Evolutionary conservation across 345 rosid genomes (phyloP).

Genomic region (Aegle marmelos): DNA sequence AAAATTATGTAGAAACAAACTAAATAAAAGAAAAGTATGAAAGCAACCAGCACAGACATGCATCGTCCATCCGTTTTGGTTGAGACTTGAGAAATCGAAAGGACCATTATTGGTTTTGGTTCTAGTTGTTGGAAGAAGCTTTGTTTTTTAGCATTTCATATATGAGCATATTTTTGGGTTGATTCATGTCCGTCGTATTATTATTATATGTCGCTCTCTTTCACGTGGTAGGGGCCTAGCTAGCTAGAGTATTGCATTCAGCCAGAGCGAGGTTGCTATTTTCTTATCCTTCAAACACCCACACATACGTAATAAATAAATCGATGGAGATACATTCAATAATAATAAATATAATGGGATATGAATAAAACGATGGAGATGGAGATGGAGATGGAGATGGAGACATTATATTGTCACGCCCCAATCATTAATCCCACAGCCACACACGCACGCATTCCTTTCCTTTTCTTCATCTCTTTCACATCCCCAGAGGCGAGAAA

Average conservation of each 20-base stretch:
- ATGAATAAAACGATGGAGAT: background rate
- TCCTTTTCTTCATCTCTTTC: background rate
- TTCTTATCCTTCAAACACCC: constrained; percentile 8
- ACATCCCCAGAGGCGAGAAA: background rate
- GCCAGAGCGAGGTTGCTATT: constrained; percentile 1
- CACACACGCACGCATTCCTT: background rate
- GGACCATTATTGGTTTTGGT: background rate
- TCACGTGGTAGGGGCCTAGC: constrained; percentile 35
- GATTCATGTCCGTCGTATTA: background rate
- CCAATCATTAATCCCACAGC: constrained; percentile 4
- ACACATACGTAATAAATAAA: background rate
- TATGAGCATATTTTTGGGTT: too few relatives aligned
- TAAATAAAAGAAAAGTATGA: too few relatives aligned
- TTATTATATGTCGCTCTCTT: background rate
- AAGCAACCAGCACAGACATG: background rate
- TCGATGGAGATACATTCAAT: background rate
- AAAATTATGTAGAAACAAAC: too few relatives aligned
- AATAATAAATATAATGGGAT: too few relatives aligned
- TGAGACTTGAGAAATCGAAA: background rate
- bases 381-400: too few relatives aligned
- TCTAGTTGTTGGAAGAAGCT: background rate
- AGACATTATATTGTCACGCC: background rate
- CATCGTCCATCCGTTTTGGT: background rate
- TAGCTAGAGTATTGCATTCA: constrained; percentile 6
- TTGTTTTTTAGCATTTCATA: background rate